A percentile compares a stretch with the other conserved stretches of the same genome.
Conservation (phyloP, 1,139 yeast species). For the Yamadazyma diospyri region DNA sequence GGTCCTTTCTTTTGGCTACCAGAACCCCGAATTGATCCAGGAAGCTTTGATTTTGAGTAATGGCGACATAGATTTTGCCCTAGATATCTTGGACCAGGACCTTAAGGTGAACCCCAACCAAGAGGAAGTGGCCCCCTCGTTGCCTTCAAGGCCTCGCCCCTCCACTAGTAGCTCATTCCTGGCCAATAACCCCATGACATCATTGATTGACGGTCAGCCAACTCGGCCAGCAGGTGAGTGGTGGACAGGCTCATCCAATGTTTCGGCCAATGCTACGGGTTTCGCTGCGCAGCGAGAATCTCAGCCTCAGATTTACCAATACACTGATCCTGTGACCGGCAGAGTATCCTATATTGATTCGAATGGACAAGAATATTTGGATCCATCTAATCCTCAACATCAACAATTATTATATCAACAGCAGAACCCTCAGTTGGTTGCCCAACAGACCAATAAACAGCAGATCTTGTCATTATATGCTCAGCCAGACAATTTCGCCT, state of each 20-base stretch:
- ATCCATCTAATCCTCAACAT: slow-evolving; percentile 51
- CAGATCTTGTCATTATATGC: slow-evolving; percentile 39
- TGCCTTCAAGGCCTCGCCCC: slow-evolving; percentile 43
- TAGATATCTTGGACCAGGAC: slow-evolving; percentile 45
- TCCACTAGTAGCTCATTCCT: slow-evolving; percentile 11
- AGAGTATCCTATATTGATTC: slow-evolving; percentile 56
- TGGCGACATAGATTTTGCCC: slow-evolving; percentile 49
- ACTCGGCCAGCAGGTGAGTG: slow-evolving; percentile 19
- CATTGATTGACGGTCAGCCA: slow-evolving; percentile 15
- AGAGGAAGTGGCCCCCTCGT: slow-evolving; percentile 39
- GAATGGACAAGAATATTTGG: slow-evolving; percentile 58
- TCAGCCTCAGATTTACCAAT: slow-evolving; percentile 51
- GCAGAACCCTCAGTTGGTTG: slow-evolving; percentile 37
- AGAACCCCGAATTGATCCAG: slow-evolving; percentile 42
- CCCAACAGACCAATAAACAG: slow-evolving; percentile 45
- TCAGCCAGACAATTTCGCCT: slow-evolving; percentile 29
- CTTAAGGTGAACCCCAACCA: slow-evolving; percentile 32
- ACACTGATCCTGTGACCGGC: slow-evolving; percentile 62
- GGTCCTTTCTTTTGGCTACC: slow-evolving; percentile 43
- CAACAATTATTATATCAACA: slow-evolving; percentile 48
- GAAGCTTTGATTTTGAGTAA: slow-evolving; percentile 48
- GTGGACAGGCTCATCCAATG: slow-evolving; percentile 20
- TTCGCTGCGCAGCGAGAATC: slow-evolving; percentile 5
- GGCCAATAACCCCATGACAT: slow-evolving; percentile 18
- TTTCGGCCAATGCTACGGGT: slow-evolving; percentile 14